Percentiles rank a stretch among this genome's conserved stretches.
Evolutionary conservation across 805 yeast species (phyloP).

Genomic region (Phaffomyces opuntiae): DNA sequence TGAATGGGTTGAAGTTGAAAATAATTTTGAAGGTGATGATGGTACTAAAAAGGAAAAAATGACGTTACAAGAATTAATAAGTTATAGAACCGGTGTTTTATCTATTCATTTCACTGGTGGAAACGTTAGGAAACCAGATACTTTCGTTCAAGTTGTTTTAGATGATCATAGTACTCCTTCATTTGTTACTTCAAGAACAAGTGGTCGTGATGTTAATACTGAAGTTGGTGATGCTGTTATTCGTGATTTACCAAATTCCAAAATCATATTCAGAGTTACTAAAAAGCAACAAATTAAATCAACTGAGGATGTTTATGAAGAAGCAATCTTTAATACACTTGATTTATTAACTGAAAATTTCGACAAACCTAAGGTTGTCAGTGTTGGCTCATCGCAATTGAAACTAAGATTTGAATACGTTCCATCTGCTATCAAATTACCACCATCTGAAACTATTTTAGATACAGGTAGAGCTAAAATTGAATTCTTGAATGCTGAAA

Average conservation of each 20-base stretch:
- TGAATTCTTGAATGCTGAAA: constrained; percentile 49
- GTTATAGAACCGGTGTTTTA: constrained; percentile 56
- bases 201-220: constrained; percentile 37
- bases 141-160: constrained; percentile 49
- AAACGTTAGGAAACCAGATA: constrained; percentile 37
- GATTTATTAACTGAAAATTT: constrained; percentile 48
- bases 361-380: constrained; percentile 38
- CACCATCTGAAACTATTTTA: constrained; percentile 51
- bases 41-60: constrained; percentile 36
- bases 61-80: constrained; percentile 44
- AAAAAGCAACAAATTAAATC: constrained; percentile 41
- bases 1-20: constrained; percentile 50
- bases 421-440: constrained; percentile 49
- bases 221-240: constrained; percentile 56
- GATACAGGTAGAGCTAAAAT: constrained; percentile 63
- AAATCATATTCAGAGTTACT: constrained; percentile 48
- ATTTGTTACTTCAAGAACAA: constrained; percentile 42
- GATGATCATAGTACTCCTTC: constrained; percentile 62
- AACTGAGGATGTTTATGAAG: constrained; percentile 44
- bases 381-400: constrained; percentile 35
- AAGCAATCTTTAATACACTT: constrained; percentile 40
- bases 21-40: constrained; percentile 32
- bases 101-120: constrained; percentile 49
- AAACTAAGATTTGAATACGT: constrained; percentile 49
- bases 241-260: constrained; percentile 64